phyloP scores from a whole-genome alignment of 2,329 filamentous ascomycete genomes.

The Elsinoe arachidis region DNA sequence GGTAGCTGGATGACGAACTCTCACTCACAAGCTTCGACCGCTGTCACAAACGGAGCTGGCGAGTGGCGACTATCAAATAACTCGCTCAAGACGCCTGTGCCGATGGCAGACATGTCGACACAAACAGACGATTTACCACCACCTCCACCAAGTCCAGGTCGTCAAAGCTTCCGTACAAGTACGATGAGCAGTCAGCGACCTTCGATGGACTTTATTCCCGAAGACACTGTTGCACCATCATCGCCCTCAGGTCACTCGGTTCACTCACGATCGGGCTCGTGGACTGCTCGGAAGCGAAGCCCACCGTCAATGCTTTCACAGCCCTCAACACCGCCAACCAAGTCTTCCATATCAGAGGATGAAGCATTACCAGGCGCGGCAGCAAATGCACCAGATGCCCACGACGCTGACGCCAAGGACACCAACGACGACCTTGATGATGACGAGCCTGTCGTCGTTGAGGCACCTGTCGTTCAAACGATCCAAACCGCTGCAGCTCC shows the following conservation, averaged over 20 bases:
- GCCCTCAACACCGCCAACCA: not conserved
- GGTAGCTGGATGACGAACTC: slow-evolving; percentile 56
- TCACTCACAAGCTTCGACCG: slow-evolving; percentile 49
- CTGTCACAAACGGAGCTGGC: slow-evolving; percentile 4
- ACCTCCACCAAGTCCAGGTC: slow-evolving; percentile 14
- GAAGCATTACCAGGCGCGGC: slow-evolving; percentile 27
- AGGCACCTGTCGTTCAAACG: slow-evolving; percentile 62
- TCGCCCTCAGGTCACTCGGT: slow-evolving; percentile 10
- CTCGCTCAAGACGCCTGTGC: slow-evolving; percentile 1
- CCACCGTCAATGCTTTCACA: slow-evolving; percentile 5
- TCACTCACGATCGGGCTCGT: slow-evolving; percentile 5
- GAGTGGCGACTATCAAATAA: not conserved
- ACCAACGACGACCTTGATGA: slow-evolving; percentile 44
- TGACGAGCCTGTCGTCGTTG: slow-evolving; percentile 36
- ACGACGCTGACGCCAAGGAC: slow-evolving; percentile 39
- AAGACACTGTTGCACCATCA: slow-evolving; percentile 16
- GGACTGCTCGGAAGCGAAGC: not conserved
- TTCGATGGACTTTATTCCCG: slow-evolving; percentile 29
- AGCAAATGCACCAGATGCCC: slow-evolving; percentile 28
- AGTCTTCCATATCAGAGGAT: slow-evolving; percentile 14
- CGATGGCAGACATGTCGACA: slow-evolving; percentile 58
- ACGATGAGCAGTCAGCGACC: slow-evolving; percentile 11
- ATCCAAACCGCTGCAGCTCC: slow-evolving; percentile 46
- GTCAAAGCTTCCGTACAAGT: slow-evolving; percentile 15
- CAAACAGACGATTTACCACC: slow-evolving; percentile 42